These are phyloP conservation scores for Pseudogymnoascus pannorum DNA, from an alignment of 2,329 filamentous ascomycete species.

Conservation along the genomic window DNA sequence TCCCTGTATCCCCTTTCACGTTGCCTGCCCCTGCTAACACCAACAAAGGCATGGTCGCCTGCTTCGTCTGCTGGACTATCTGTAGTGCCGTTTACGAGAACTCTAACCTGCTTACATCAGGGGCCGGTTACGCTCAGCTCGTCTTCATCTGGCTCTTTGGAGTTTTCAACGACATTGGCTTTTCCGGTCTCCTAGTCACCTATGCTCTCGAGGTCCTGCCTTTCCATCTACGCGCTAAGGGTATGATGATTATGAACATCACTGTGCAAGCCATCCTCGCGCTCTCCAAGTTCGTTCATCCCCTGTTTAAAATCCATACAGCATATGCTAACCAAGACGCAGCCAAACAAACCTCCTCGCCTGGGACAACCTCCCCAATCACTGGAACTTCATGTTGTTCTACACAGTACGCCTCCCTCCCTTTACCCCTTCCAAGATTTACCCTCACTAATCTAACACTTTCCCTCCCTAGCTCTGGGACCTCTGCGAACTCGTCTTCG, in stretches of 20 bases:
- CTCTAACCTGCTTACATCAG: constrained; percentile 27
- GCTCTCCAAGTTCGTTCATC: constrained; percentile 45
- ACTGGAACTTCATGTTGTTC: constrained; percentile 61
- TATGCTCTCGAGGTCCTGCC: constrained; percentile 46
- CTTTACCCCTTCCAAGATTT: not conserved
- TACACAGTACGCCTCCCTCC: constrained; percentile 42
- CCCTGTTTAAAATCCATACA: constrained; percentile 45
- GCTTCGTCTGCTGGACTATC: constrained; percentile 43
- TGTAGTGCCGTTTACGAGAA: constrained; percentile 38
- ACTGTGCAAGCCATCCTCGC: constrained; percentile 24
- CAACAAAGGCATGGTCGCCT: constrained; percentile 28
- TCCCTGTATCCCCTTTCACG: not conserved
- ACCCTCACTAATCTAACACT: constrained; percentile 14
- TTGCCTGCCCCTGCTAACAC: not conserved
- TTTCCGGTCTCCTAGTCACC: constrained; percentile 50
- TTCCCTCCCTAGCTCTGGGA: constrained; percentile 42
- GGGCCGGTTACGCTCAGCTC: constrained; percentile 35
- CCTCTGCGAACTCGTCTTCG: constrained; percentile 50
- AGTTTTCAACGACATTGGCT: constrained; percentile 47
- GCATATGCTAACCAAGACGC: not conserved
- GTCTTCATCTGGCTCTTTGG: constrained; percentile 43
- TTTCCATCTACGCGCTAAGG: constrained; percentile 37
- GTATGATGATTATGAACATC: constrained; percentile 54
- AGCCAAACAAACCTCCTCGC: constrained; percentile 58
- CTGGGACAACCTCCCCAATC: constrained; percentile 49